These are phyloP conservation scores for Lipomyces orientalis DNA, from an alignment of 805 yeast species.

Conservation along the genomic window DNA sequence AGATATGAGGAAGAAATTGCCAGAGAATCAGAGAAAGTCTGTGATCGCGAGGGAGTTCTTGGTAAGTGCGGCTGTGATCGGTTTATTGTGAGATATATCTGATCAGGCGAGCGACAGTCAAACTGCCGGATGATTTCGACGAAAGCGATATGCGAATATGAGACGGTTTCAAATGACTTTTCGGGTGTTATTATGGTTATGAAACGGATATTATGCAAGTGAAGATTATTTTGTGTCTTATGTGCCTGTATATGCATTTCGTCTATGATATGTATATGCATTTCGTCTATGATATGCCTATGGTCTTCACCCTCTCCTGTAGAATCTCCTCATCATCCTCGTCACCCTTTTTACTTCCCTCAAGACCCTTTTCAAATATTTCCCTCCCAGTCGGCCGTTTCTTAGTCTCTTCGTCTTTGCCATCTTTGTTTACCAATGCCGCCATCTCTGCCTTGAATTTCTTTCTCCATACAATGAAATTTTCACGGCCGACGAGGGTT, in stretches of 20 bases:
- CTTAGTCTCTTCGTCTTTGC: slow-evolving; percentile 41
- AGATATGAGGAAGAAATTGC: slow-evolving; percentile 23
- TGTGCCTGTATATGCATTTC: not conserved
- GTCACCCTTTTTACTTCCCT: slow-evolving; percentile 66
- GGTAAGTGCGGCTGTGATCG: not conserved
- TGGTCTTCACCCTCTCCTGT: slow-evolving; percentile 5
- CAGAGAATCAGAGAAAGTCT: slow-evolving; percentile 9
- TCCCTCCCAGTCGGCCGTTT: slow-evolving; percentile 83
- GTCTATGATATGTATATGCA: slow-evolving; percentile 12
- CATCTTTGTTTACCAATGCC: slow-evolving; percentile 55
- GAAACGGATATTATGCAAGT: not conserved
- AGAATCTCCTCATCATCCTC: slow-evolving; percentile 47
- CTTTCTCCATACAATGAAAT: slow-evolving; percentile 74
- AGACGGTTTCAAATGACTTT: not conserved
- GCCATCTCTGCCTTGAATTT: slow-evolving; percentile 72
- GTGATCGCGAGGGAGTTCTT: slow-evolving; percentile 4
- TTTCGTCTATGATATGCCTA: slow-evolving; percentile 9
- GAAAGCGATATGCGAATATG: slow-evolving; percentile 18
- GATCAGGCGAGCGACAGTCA: not conserved
- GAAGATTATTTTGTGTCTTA: not conserved
- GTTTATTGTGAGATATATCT: not conserved
- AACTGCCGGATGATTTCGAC: slow-evolving; percentile 17
- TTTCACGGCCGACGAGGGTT: slow-evolving; percentile 81
- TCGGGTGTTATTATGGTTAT: not conserved
- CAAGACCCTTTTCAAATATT: slow-evolving; percentile 89